Conservation (phyloP, 1,284 basidiomycete species). For the Cryptococcus sp. region DNA sequence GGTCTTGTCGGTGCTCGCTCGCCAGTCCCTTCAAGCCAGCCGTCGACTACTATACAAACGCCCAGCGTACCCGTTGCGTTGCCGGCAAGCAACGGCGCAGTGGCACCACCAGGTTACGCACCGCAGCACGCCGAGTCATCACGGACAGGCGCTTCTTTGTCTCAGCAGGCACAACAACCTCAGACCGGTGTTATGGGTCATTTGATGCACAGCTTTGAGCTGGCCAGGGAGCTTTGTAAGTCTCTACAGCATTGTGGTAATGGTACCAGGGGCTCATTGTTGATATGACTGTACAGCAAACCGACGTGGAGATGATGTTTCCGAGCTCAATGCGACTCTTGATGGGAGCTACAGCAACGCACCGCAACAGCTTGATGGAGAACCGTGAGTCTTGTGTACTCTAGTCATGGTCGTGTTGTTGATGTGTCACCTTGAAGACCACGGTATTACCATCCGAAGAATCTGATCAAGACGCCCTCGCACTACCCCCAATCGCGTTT, state of each 20-base stretch:
- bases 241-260: slow-evolving; percentile 14
- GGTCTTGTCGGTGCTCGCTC: slow-evolving; percentile 35
- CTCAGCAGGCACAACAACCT: slow-evolving; percentile 10
- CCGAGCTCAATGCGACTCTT: slow-evolving; percentile 87
- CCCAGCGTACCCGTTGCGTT: slow-evolving; percentile 9
- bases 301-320: slow-evolving; percentile 78
- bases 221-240: slow-evolving; percentile 89
- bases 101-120: slow-evolving; percentile 21
- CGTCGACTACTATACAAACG: slow-evolving; percentile 5
- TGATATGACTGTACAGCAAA: slow-evolving; percentile 60
- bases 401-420: neutral
- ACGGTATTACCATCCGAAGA: slow-evolving; percentile 93
- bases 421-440: slow-evolving; percentile 61
- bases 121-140: slow-evolving; percentile 49
- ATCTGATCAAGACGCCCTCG: slow-evolving; percentile 85
- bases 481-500: slow-evolving; percentile 93
- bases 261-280: neutral
- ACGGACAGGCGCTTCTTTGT: slow-evolving; percentile 53
- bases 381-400: slow-evolving; percentile 66
- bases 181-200: slow-evolving; percentile 72
- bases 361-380: slow-evolving; percentile 90
- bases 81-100: slow-evolving; percentile 5
- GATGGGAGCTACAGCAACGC: slow-evolving; percentile 85
- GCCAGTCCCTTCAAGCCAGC: slow-evolving; percentile 17
- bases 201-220: slow-evolving; percentile 92